phyloP scores from a whole-genome alignment of 2,329 filamentous ascomycete genomes.

The Elsinoe batatas region DNA sequence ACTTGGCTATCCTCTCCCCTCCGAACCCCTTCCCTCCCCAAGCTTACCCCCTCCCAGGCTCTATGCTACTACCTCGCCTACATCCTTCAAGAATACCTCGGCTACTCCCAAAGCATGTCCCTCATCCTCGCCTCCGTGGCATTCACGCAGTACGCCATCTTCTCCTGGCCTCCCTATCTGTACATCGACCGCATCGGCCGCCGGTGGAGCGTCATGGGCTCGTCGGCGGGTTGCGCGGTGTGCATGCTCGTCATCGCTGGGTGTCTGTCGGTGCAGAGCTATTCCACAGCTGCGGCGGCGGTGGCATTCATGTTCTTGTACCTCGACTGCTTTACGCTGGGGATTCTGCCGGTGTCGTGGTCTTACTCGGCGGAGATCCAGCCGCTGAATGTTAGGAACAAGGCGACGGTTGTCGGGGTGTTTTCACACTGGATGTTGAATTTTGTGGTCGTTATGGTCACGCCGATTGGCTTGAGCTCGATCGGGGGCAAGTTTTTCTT shows the following conservation, averaged over 20 bases:
- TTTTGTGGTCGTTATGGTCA: slow-evolving; percentile 30
- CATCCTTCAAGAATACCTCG: slow-evolving; percentile 23
- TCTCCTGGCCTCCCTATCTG: slow-evolving; percentile 26
- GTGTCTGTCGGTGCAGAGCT: slow-evolving; percentile 22
- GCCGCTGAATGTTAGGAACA: slow-evolving; percentile 39
- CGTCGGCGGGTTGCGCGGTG: slow-evolving; percentile 25
- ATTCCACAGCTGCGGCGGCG: slow-evolving; percentile 21
- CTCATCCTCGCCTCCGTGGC: slow-evolving; percentile 25
- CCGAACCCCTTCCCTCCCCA: background rate
- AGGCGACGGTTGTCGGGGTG: slow-evolving; percentile 33
- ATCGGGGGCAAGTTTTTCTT: slow-evolving; percentile 44
- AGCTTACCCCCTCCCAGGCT: slow-evolving; percentile 13
- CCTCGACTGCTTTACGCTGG: slow-evolving; percentile 46
- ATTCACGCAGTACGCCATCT: slow-evolving; percentile 26
- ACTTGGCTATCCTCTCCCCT: slow-evolving; percentile 18
- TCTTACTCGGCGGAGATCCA: slow-evolving; percentile 41
- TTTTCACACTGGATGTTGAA: slow-evolving; percentile 42
- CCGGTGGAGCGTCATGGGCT: slow-evolving; percentile 24
- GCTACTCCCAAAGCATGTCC: slow-evolving; percentile 22
- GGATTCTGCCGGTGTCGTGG: slow-evolving; percentile 33
- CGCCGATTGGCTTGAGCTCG: slow-evolving; percentile 20
- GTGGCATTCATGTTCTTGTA: slow-evolving; percentile 40
- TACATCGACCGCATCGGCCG: slow-evolving; percentile 26
- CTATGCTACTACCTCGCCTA: slow-evolving; percentile 25
- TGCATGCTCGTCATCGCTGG: slow-evolving; percentile 29